phyloP scores from a whole-genome alignment of 2,329 filamentous ascomycete species.

The Colletotrichum trifolii region DNA sequence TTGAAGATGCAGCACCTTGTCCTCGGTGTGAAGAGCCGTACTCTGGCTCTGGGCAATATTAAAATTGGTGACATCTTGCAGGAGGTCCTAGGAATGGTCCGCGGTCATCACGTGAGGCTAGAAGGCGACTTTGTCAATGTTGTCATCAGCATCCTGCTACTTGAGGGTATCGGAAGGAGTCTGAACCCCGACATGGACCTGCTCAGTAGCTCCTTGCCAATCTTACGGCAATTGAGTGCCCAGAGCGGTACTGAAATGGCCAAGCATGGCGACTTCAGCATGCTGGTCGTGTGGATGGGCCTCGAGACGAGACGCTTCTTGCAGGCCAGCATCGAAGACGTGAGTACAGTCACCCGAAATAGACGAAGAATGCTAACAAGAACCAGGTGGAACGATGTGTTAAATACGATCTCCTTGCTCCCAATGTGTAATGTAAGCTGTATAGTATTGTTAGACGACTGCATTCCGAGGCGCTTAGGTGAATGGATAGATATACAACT shows the following conservation, averaged over 20 bases:
- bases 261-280: constrained; percentile 79
- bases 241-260: constrained; percentile 78
- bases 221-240: constrained; percentile 86
- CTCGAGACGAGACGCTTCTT: constrained; percentile 89
- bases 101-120: constrained; percentile 89
- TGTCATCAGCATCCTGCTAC: constrained; percentile 90
- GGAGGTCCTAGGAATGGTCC: constrained; percentile 90
- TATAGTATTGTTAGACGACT: constrained; percentile 31
- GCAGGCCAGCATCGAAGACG: constrained; percentile 89
- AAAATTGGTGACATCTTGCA: constrained; percentile 96
- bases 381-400: constrained; percentile 84
- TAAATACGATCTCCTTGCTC: constrained; percentile 88
- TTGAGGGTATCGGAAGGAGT: constrained; percentile 92
- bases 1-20: constrained; percentile 98
- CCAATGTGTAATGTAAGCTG: constrained; percentile 73
- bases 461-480: constrained; percentile 22
- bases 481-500: constrained; percentile 24
- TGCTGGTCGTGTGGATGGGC: constrained; percentile 92
- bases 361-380: constrained; percentile 30
- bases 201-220: constrained; percentile 86
- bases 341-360: constrained; percentile 55
- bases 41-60: constrained; percentile 91
- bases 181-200: constrained; percentile 90
- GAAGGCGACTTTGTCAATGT: constrained; percentile 99
- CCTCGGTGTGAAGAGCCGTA: constrained; percentile 87